Conservation (phyloP, 1,284 basidiomycete genomes). For the Melampsora americana region DNA sequence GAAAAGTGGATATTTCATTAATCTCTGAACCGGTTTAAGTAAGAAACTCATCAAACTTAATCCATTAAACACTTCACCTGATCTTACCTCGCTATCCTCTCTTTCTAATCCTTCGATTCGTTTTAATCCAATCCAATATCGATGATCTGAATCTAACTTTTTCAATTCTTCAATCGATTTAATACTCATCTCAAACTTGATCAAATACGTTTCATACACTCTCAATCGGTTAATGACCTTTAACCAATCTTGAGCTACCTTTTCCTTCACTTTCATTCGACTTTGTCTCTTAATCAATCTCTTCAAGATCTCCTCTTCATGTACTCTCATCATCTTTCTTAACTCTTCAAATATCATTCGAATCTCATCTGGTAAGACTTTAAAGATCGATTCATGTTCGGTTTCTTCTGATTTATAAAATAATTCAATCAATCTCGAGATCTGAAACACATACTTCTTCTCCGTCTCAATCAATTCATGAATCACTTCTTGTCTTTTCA, state of each 20-base stretch:
- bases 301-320: constrained; percentile 8
- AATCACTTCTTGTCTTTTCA: constrained; percentile 66
- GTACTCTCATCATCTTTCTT: constrained; percentile 67
- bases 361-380: constrained; percentile 66
- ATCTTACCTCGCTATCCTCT: constrained; percentile 61
- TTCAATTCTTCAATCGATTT: constrained; percentile 56
- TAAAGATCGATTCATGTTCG: constrained; percentile 70
- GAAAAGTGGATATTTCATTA: constrained; percentile 69
- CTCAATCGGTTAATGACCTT: constrained; percentile 66
- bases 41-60: constrained; percentile 69
- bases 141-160: background rate
- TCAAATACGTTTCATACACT: constrained; percentile 78
- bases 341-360: constrained; percentile 72
- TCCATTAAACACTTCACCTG: constrained; percentile 70
- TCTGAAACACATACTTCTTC: constrained; percentile 64
- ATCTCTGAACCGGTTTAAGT: constrained; percentile 69
- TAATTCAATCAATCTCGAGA: constrained; percentile 64
- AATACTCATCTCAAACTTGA: constrained; percentile 65
- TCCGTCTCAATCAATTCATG: constrained; percentile 69
- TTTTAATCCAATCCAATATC: background rate
- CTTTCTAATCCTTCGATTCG: background rate
- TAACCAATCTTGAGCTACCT: constrained; percentile 63
- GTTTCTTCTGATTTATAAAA: constrained; percentile 71
- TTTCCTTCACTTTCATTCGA: background rate
- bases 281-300: too few species aligned